phyloP scores from a whole-genome alignment of 2,329 filamentous ascomycete species.

The Chaetomiaceae sp. region DNA sequence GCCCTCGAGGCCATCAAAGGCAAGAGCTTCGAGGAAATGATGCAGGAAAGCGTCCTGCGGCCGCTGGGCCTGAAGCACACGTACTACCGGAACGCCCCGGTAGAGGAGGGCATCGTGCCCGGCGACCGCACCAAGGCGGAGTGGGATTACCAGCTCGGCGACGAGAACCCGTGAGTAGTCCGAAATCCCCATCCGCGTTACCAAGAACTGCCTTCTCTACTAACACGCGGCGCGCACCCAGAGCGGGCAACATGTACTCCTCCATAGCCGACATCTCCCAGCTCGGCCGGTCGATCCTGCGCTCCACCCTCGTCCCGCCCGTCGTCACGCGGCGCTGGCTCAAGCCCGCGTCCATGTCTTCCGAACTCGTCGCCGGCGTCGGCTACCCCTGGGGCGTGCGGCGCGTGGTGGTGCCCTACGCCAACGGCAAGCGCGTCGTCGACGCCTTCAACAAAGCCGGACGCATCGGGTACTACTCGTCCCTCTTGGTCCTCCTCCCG shows the following conservation, averaged over 20 bases:
- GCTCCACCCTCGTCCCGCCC: constrained; percentile 34
- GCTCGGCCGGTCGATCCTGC: constrained; percentile 42
- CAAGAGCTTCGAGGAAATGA: constrained; percentile 27
- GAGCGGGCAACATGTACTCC: constrained; percentile 43
- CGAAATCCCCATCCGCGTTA: not conserved
- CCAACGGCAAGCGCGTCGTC: constrained; percentile 28
- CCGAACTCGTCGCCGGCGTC: constrained; percentile 36
- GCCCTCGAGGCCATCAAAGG: constrained; percentile 39
- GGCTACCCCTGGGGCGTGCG: constrained; percentile 44
- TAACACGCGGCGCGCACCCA: constrained; percentile 13
- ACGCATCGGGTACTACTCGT: constrained; percentile 27
- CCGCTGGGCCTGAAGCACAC: constrained; percentile 32
- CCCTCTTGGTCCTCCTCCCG: constrained; percentile 23
- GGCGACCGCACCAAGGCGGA: constrained; percentile 16
- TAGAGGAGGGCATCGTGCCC: constrained; percentile 26
- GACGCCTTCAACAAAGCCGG: constrained; percentile 30
- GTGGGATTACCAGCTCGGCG: constrained; percentile 38
- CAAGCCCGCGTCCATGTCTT: constrained; percentile 37
- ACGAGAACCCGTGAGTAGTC: constrained; percentile 38
- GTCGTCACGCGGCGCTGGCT: constrained; percentile 42
- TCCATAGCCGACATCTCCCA: constrained; percentile 39
- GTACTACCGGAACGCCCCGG: constrained; percentile 24
- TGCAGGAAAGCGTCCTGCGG: constrained; percentile 31
- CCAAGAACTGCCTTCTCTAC: not conserved
- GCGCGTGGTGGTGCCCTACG: constrained; percentile 27